Conservation (phyloP, 139 green algal species). For the Gonium pectorale region DNA sequence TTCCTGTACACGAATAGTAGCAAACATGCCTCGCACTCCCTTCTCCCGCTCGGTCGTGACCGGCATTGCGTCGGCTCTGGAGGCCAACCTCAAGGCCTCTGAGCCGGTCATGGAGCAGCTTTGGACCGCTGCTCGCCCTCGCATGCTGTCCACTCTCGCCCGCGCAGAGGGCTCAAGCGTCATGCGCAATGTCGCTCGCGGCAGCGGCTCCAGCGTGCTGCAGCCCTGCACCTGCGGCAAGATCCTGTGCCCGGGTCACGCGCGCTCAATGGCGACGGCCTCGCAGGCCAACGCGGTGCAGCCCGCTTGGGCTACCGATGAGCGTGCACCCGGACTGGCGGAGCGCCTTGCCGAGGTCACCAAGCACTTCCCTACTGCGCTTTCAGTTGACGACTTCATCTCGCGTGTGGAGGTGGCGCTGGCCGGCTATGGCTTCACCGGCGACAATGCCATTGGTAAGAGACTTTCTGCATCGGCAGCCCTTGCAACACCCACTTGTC, state of each 20-base stretch:
- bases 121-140: not conserved
- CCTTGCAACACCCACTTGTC: no score
- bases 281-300: not conserved
- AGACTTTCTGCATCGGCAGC: no score
- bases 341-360: conserved; percentile 43
- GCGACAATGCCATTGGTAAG: conserved; percentile 60
- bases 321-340: conserved; percentile 22
- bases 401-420: conserved; percentile 79
- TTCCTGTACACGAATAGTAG: not conserved
- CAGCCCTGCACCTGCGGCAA: conserved; percentile 50
- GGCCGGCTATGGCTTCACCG: conserved; percentile 77
- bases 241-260: conserved; percentile 44
- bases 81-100: not conserved
- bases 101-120: conserved; percentile 3
- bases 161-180: conserved; percentile 9
- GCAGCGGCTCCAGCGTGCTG: not conserved
- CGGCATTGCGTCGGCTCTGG: not conserved
- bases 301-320: conserved; percentile 4
- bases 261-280: conserved; percentile 25
- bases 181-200: conserved; percentile 7
- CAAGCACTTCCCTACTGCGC: conserved; percentile 75
- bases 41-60: not conserved
- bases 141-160: conserved; percentile 4
- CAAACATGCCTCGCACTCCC: conserved; percentile 4
- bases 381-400: conserved; percentile 86